phyloP scores from a whole-genome alignment of 257 asterid species.

The Solanum lycopersicoides region DNA sequence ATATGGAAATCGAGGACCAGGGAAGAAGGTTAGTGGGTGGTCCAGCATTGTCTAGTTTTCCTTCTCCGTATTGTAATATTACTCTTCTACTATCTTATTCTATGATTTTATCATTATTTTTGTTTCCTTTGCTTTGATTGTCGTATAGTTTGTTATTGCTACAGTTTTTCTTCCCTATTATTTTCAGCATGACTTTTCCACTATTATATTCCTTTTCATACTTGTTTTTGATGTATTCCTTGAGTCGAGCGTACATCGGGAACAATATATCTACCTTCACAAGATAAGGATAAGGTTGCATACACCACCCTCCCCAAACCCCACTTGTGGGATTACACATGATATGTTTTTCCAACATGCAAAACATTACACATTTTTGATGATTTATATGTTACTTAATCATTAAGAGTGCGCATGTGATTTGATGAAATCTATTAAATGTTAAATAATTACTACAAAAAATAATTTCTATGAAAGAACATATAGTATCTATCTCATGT shows the following conservation, averaged over 20 bases:
- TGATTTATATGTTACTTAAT: background rate
- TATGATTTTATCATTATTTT: background rate
- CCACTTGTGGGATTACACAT: background rate
- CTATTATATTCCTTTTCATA: background rate
- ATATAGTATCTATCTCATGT: background rate
- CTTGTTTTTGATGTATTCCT: background rate
- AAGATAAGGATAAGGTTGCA: background rate
- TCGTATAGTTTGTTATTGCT: background rate
- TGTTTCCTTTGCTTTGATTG: background rate
- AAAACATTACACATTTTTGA: background rate
- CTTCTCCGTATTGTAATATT: background rate
- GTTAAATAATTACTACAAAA: background rate
- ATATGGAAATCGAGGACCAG: background rate
- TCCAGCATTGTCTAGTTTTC: background rate
- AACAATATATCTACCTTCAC: background rate
- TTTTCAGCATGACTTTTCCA: background rate
- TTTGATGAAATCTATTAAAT: background rate
- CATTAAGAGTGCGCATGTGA: background rate
- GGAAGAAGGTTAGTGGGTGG: background rate
- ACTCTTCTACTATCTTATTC: background rate
- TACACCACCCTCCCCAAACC: background rate
- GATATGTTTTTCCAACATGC: background rate
- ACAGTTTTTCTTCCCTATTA: background rate
- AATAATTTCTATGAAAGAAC: background rate
- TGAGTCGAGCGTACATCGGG: background rate